These are phyloP conservation scores for Cicer judaicum DNA, from an alignment of 306 rosid species.

Conservation along the genomic window DNA sequence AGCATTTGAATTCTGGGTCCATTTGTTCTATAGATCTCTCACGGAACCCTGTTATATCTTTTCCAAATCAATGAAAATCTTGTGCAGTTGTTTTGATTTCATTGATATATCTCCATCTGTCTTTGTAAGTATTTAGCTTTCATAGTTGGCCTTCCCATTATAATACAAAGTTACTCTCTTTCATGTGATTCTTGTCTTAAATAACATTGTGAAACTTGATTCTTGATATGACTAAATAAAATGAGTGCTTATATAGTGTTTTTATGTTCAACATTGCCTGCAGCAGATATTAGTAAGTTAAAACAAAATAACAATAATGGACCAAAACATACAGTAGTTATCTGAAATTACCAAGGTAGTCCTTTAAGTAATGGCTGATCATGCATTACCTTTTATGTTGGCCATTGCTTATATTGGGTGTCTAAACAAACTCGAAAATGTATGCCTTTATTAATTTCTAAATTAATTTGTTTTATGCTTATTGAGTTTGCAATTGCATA, in stretches of 20 bases:
- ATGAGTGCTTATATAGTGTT: slow-evolving; percentile 12
- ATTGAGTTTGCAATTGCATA: slow-evolving; percentile 37
- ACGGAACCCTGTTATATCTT: not conserved
- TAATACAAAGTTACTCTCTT: slow-evolving; percentile 5
- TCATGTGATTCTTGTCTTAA: not conserved
- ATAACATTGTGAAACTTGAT: slow-evolving; percentile 10
- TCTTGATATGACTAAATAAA: slow-evolving; percentile 21
- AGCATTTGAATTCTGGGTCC: slow-evolving; percentile 1
- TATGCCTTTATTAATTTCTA: slow-evolving; percentile 24
- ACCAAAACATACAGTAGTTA: slow-evolving; percentile 8
- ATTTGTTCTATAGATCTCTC: not conserved
- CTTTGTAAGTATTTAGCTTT: not conserved
- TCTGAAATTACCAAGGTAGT: slow-evolving; percentile 10
- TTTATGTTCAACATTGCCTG: slow-evolving; percentile 3
- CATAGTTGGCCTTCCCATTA: not conserved
- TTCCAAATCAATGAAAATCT: slow-evolving; percentile 6
- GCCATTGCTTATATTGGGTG: slow-evolving; percentile 26
- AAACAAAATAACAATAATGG: not conserved
- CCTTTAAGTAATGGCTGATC: slow-evolving; percentile 25
- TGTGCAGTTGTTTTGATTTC: not conserved
- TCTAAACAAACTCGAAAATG: slow-evolving; percentile 21
- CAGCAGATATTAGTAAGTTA: slow-evolving; percentile 1
- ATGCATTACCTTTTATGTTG: slow-evolving; percentile 23
- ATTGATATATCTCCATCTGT: not conserved
- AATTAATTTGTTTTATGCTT: slow-evolving; percentile 26